Evolutionary conservation across 2,329 filamentous ascomycete species (phyloP), one percentile per base, ranked within the genome.

Genomic region (Aureobasidium mangrovei): DNA sequence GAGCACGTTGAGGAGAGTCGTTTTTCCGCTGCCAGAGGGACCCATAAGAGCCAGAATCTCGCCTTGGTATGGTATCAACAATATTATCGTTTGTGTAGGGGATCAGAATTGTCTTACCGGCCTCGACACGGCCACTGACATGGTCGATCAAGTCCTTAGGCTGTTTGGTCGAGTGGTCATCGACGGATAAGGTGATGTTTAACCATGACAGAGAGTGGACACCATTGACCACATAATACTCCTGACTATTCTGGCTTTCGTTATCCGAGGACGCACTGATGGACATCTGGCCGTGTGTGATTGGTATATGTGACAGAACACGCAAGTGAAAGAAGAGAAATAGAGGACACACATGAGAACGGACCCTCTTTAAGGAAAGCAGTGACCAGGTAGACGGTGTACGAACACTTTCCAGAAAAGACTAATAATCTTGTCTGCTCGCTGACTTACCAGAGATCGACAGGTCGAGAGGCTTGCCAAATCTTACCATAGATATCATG

Each of bases 11-110:
- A 94, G 76, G 0, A 94, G 75, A 0, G 88, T 93, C 0, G 88
- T 93, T 69, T 94, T 94, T 46, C 88, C 88, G 53, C 80, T 72
- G 38, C 72, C 73, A 63, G 69, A 71, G 4, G 86, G 86, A 4
- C 88, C 88, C 86, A 93, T 91, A 36, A 93, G 68, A 41, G 88
- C 88, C 55, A 88, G 76, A 39, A 89, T 72, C 63, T 88, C 80
- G 28, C 85, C 86, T 35, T n/a, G 81, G 12, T 26, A 29, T n/a
- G n/a, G 7, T 41, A 29, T 54, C 7, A 55, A 9, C 39, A 4
- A 18, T 4, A 18, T n/a, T n/a, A n/a, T n/a, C 2, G 10, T 51
- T 27, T 3, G 24, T 24, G 27, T 8, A 10, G 4, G 2, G 4
- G 27, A 5, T 27, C 12, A n/a, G 32, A 3, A 7, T 6, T 9